Evolutionary conservation across 768 basidiomycete species (phyloP), one percentile per base, ranked within the genome.

Genomic region (Gymnopilus junonius): DNA sequence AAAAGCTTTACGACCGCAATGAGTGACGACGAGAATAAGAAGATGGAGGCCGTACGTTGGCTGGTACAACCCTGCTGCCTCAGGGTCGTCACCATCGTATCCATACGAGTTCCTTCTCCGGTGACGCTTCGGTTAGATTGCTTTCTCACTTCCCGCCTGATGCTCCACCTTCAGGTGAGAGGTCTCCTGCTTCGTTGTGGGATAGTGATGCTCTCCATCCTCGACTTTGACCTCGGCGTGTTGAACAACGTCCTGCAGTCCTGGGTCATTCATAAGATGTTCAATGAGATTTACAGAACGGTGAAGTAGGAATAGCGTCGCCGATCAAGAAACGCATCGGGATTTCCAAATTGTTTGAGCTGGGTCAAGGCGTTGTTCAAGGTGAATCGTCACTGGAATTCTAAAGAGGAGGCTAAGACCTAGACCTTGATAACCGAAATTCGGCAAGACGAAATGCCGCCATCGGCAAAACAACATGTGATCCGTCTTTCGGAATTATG

Each of bases 1-100:
- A 82, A 17, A 74, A 64, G 5, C 78, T 79, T n/a, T 14, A 12
- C 35, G 35, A 35, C 15, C 15, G 11, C 11, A 32, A 48, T 25
- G 23, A 50, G 17, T 5, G 23, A 34, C 43, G 17, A 21, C 0
- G n/a, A 7, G 8, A 32, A 5, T 7, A 51, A 59, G 11, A 31
- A 11, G 12, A 56, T 3, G 37, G 4, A 31, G n/a, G n/a, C 57
- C 68, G 20, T 63, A 69, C 69, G 69, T 69, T 37, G 66, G 54
- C 34, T 69, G 69, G 48, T 69, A 73, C 34, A 70, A 65, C 12
- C 70, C 65, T 3, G 68, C 61, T 56, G 72, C 71, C 56, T 75
- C 73, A 53, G 72, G 68, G 15, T 72, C 65, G 2, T 70, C 67
- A 46, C 82, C 83, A 8, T 82, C 80, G 27, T 75, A 67, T 12